Evolutionary conservation across 2,329 filamentous ascomycete species (phyloP).

Genomic region (Macrophomina pseudophaseolina): DNA sequence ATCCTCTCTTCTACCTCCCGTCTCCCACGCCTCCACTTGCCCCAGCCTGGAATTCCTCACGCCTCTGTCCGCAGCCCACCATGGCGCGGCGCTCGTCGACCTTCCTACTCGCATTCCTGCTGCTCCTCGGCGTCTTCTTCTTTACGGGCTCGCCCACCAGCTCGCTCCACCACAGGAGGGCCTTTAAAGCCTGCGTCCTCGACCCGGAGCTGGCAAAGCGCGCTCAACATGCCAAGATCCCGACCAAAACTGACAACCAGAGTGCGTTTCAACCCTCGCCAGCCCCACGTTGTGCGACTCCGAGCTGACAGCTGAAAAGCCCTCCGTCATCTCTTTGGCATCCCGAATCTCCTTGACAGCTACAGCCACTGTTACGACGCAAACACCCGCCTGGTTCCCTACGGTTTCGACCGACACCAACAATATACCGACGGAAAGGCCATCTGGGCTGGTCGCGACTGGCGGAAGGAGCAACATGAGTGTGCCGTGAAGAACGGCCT

Average conservation of each 20-base stretch:
- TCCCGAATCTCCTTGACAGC: slow-evolving; percentile 21
- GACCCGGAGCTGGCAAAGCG: slow-evolving; percentile 22
- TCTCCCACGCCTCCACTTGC: background rate
- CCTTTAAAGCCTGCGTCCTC: slow-evolving; percentile 16
- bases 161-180: background rate
- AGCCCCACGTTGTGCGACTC: background rate
- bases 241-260: slow-evolving; percentile 7
- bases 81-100: slow-evolving; percentile 25
- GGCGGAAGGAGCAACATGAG: slow-evolving; percentile 72
- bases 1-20: background rate
- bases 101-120: slow-evolving; percentile 6
- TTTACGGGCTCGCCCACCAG: slow-evolving; percentile 4
- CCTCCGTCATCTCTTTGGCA: slow-evolving; percentile 24
- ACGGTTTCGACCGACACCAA: slow-evolving; percentile 12
- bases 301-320: slow-evolving; percentile 6
- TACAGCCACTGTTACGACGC: slow-evolving; percentile 23
- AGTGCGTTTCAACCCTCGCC: slow-evolving; percentile 14
- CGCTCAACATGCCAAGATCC: slow-evolving; percentile 21
- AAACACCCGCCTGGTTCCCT: slow-evolving; percentile 12
- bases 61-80: slow-evolving; percentile 4
- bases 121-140: slow-evolving; percentile 13
- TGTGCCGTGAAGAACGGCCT: slow-evolving; percentile 68
- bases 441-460: slow-evolving; percentile 49
- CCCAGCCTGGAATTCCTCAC: background rate
- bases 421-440: background rate